Evolutionary conservation across 805 yeast genomes (phyloP).

Genomic region (Barnettozyma vustinii): DNA sequence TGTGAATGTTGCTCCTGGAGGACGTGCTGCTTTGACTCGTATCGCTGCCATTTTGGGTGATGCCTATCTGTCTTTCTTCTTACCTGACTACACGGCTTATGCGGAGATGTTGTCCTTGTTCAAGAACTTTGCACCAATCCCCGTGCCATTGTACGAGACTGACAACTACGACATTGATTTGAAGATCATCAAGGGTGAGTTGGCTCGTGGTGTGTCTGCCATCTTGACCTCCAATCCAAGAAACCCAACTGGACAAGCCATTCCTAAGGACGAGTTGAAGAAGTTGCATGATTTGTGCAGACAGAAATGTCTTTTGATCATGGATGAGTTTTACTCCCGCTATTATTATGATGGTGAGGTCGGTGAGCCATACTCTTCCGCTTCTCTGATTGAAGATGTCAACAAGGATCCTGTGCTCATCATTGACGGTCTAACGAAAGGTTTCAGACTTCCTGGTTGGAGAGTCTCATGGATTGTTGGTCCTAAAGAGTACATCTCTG

Average conservation of each 20-base stretch:
- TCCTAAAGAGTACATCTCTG: slow-evolving; percentile 52
- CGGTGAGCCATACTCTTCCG: slow-evolving; percentile 47
- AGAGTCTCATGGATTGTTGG: slow-evolving; percentile 60
- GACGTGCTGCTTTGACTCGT: slow-evolving; percentile 56
- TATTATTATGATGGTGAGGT: slow-evolving; percentile 51
- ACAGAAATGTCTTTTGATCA: slow-evolving; percentile 45
- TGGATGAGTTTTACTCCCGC: slow-evolving; percentile 61
- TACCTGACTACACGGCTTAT: slow-evolving; percentile 61
- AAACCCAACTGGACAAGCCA: slow-evolving; percentile 55
- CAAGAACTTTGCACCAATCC: slow-evolving; percentile 58
- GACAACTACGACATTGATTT: slow-evolving; percentile 54
- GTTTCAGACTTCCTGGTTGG: slow-evolving; percentile 61
- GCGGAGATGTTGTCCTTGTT: slow-evolving; percentile 60
- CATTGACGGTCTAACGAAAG: slow-evolving; percentile 55
- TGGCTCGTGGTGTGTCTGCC: slow-evolving; percentile 54
- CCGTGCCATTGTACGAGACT: slow-evolving; percentile 52
- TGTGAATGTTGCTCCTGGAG: slow-evolving; percentile 61
- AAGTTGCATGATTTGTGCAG: slow-evolving; percentile 50
- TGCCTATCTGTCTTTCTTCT: slow-evolving; percentile 52
- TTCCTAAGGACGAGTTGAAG: slow-evolving; percentile 41
- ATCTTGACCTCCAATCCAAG: slow-evolving; percentile 55
- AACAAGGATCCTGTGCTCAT: slow-evolving; percentile 54
- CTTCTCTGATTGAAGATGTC: slow-evolving; percentile 48
- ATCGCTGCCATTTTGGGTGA: slow-evolving; percentile 56
- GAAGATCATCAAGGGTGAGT: slow-evolving; percentile 45